Evolutionary conservation across 2,329 filamentous ascomycete species (phyloP).

Genomic region (Dichotomopilus funicola): DNA sequence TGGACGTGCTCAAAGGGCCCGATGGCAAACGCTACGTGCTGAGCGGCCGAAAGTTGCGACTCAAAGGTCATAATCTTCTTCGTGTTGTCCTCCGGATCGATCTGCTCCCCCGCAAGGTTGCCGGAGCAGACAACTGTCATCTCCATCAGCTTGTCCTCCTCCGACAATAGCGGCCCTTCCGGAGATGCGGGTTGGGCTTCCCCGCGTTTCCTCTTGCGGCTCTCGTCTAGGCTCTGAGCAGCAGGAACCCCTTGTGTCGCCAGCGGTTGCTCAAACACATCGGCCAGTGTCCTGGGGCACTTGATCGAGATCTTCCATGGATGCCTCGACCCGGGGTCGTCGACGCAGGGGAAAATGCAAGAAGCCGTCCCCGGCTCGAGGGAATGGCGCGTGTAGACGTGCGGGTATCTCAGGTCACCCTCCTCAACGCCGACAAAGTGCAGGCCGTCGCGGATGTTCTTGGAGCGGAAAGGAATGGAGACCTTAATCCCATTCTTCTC

Average conservation of each 20-base stretch:
- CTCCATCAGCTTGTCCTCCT: constrained; percentile 82
- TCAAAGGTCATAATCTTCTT: constrained; percentile 87
- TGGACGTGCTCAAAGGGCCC: constrained; percentile 94
- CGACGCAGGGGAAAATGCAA: constrained; percentile 88
- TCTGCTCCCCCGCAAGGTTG: constrained; percentile 74
- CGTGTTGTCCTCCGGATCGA: constrained; percentile 67
- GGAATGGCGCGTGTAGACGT: constrained; percentile 82
- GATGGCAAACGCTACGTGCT: constrained; percentile 88
- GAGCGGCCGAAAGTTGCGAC: constrained; percentile 66
- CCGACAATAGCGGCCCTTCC: constrained; percentile 38
- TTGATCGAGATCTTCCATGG: constrained; percentile 86
- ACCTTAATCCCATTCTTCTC: constrained; percentile 32
- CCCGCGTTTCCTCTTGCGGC: constrained; percentile 34
- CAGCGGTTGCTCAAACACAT: constrained; percentile 53
- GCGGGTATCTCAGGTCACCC: constrained; percentile 76
- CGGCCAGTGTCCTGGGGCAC: constrained; percentile 78
- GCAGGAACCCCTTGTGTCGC: constrained; percentile 32
- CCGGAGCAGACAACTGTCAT: constrained; percentile 89
- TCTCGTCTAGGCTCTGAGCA: constrained; percentile 23
- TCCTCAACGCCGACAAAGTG: constrained; percentile 85
- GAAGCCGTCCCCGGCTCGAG: constrained; percentile 71
- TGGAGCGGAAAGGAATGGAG: constrained; percentile 69
- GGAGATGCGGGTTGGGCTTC: constrained; percentile 27
- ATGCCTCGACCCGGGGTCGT: constrained; percentile 73
- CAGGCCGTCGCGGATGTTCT: constrained; percentile 73